Evolutionary conservation across 345 rosid species (phyloP).

Genomic region (Eucalyptus sideroxylon): DNA sequence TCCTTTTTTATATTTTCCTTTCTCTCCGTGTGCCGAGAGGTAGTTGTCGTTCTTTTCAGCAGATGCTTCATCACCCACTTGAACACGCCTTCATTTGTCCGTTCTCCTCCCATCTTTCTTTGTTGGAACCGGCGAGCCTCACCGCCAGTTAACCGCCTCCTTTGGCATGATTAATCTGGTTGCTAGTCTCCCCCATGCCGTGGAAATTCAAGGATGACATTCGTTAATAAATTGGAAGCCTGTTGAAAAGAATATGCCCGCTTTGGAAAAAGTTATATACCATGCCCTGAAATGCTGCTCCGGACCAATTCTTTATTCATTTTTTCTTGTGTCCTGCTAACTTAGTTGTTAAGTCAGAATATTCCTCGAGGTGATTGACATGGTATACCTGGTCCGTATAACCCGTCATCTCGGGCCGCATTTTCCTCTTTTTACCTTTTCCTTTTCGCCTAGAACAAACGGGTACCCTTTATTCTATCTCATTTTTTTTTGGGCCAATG

Average conservation of each 20-base stretch:
- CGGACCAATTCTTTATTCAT: neutral
- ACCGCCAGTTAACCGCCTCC: neutral
- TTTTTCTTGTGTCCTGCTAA: neutral
- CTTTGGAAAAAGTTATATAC: neutral
- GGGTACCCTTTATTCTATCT: neutral
- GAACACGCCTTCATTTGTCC: neutral
- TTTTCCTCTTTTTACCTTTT: neutral
- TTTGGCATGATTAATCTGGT: neutral
- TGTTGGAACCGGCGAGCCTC: neutral
- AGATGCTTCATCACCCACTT: conserved; percentile 12
- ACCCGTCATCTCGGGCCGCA: neutral
- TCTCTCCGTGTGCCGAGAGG: neutral
- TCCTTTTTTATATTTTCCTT: neutral
- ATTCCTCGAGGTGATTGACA: neutral
- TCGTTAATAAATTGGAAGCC: neutral
- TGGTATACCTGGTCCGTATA: neutral
- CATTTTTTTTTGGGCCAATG: neutral
- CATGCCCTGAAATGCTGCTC: neutral
- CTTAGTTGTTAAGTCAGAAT: neutral
- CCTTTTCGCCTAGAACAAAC: neutral
- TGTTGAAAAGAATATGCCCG: neutral
- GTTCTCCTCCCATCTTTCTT: neutral
- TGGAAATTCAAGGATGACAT: neutral
- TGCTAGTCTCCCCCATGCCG: neutral
- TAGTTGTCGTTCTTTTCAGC: conserved; percentile 3